Evolutionary conservation across 2,329 filamentous ascomycete species (phyloP).

Genomic region (Arthroderma uncinatum): DNA sequence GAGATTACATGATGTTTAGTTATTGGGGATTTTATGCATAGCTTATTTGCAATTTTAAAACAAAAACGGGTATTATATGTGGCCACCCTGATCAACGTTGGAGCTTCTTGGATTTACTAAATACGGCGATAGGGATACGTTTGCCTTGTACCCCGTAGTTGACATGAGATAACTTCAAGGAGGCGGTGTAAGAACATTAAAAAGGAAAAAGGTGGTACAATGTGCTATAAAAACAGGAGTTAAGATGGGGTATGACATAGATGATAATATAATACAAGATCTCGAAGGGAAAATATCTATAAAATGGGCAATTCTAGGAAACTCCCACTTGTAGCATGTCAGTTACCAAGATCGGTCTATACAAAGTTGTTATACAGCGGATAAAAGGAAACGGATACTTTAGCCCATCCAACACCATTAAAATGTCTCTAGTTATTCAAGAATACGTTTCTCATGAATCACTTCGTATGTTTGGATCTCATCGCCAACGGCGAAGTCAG

Average conservation of each 20-base stretch:
- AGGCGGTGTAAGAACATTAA: background rate
- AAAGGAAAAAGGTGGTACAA: background rate
- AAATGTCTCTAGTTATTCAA: conserved; percentile 22
- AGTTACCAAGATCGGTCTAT: background rate
- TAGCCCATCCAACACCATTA: conserved; percentile 15
- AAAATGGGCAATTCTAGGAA: background rate
- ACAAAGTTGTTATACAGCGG: background rate
- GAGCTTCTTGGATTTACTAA: background rate
- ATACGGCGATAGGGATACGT: background rate
- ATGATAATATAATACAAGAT: background rate
- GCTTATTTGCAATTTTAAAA: background rate
- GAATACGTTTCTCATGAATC: conserved; percentile 53
- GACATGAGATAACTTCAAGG: background rate
- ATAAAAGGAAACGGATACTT: background rate
- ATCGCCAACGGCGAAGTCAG: conserved; percentile 68
- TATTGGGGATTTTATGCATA: background rate
- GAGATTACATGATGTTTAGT: background rate
- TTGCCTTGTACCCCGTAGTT: background rate
- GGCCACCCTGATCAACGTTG: background rate
- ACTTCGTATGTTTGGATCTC: conserved; percentile 81
- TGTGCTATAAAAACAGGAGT: background rate
- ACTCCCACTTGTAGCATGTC: background rate
- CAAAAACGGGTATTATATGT: background rate
- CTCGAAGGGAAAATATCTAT: background rate
- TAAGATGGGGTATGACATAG: background rate